Conservation (phyloP, 805 yeast genomes). For the Candida chauliodis region DNA sequence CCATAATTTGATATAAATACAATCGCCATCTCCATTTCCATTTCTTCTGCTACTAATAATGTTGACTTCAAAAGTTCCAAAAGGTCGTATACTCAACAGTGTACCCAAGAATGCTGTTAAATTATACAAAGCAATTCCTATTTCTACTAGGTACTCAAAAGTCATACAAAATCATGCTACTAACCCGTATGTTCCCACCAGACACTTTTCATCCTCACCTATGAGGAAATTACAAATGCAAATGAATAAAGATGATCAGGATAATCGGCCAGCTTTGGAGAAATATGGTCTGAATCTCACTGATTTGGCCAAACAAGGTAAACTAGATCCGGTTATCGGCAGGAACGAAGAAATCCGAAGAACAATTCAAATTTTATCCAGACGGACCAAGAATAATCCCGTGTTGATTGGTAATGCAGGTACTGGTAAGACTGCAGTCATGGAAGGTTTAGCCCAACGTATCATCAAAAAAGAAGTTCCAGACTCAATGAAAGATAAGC, state of each 20-base stretch:
- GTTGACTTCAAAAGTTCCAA: conserved; percentile 5
- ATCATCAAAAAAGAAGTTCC: conserved; percentile 92
- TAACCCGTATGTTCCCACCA: background rate
- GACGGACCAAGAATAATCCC: conserved; percentile 94
- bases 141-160: background rate
- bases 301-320: conserved; percentile 81
- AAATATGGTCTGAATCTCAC: conserved; percentile 86
- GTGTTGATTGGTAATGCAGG: conserved; percentile 96
- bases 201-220: conserved; percentile 18
- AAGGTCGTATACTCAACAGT: background rate
- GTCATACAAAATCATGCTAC: background rate
- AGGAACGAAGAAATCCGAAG: conserved; percentile 93
- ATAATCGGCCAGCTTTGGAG: conserved; percentile 69
- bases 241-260: conserved; percentile 42
- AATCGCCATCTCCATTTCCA: background rate
- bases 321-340: conserved; percentile 94
- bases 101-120: conserved; percentile 2
- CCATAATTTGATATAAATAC: background rate
- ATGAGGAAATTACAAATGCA: conserved; percentile 33
- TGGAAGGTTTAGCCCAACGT: conserved; percentile 95
- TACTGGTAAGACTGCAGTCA: conserved; percentile 95
- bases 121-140: background rate
- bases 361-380: conserved; percentile 85
- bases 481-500: conserved; percentile 84
- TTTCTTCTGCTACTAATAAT: background rate